Evolutionary conservation across 208 protist genomes (phyloP), one percentile per base, ranked within the genome.

Genomic region (Leishmania guyanensis): DNA sequence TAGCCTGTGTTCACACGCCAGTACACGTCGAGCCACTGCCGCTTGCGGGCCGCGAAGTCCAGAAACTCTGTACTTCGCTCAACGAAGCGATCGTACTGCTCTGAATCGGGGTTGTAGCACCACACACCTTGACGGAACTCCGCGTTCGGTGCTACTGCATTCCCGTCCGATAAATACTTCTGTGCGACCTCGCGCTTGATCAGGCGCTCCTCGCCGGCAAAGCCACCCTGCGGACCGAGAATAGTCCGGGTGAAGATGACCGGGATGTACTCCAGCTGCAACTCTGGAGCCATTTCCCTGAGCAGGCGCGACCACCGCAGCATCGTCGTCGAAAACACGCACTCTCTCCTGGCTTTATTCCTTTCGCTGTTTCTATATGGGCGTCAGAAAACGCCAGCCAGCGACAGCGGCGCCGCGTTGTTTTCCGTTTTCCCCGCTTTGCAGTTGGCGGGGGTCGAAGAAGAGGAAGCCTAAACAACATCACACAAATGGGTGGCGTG

Each of bases 1-100:
- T 98, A 98, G 54, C 95, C 95, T 1, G 95, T 98, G 86, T 98
- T 98, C 39, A 98, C 95, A 60, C 95, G 92, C 94, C 95, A 98
- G 88, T 98, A 98, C 36, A 98, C 93, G 77, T 98, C 95, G 14
- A 98, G 87, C 94, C 95, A 98, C 87, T 98, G 95, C 73, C 95
- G 90, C 87, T 98, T 98, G 65, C 95, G 92, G 0, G 95, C 89
- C 46, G 93, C 93, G 75, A 98, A 98, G 82, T 98, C 95, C 60
- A 98, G 92, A 74, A 98, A 98, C 16, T 97, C 92, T 14, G 92
- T 82, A 86, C 88, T 98, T 72, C 95, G 92, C 78, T 98, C 93
- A 39, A 98, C 83, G 73, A 96, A 98, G 62, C 90, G 88, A 86
- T 98, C 95, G 79, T 93, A 94, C 83, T 93, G 85, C 56, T 96